Evolutionary conservation across 2,329 filamentous ascomycete genomes (phyloP), one percentile per base, ranked within the genome.

Genomic region (Xylaria sp.): DNA sequence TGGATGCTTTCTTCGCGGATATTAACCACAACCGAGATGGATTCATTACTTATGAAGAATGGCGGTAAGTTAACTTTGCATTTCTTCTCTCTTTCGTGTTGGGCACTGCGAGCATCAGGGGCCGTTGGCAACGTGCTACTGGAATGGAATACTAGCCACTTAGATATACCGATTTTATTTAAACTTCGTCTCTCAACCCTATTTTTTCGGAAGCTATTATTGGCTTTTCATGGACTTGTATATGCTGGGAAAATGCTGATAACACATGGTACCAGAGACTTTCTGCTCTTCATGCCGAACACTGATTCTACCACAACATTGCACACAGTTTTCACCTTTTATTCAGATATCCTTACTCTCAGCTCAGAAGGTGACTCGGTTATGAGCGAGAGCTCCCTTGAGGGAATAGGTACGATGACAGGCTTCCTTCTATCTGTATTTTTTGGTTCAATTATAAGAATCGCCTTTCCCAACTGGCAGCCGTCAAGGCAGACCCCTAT

Each of bases 361-460:
- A 97, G 93, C 77, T 86, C 93, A 69, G 96, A 99, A 86, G 96
- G 96, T 80, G 96, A 98, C 84, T 96, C 96, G 74, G 87, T 93
- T 76, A 91, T 98, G 76, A 93, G 91, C 84, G 94, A 97, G 83
- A 93, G 97, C 80, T 92, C 91, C 79, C 88, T 97, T 78, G 89
- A 97, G 86, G 93, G 94, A 83, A 86, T 97, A 94, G 95, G 95
- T 97, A 98, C 87, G 89, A 86, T 86, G 80, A 78, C 82, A 78
- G 84, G 83, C 81, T 90, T 88, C 83, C 87, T 94, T 88, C 83
- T 91, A 81, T 86, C 88, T 81, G 85, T 87, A 83, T 85, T 94
- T 76, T 92, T 94, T 85, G 92, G 92, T 83, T 91, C 91, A 79
- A 86, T 95, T 77, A 84, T 92, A 77, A 87, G 89, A 81, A 85